Base-by-base conservation (phyloP, 345 rosid genomes). In the Brassica nigra region DNA sequence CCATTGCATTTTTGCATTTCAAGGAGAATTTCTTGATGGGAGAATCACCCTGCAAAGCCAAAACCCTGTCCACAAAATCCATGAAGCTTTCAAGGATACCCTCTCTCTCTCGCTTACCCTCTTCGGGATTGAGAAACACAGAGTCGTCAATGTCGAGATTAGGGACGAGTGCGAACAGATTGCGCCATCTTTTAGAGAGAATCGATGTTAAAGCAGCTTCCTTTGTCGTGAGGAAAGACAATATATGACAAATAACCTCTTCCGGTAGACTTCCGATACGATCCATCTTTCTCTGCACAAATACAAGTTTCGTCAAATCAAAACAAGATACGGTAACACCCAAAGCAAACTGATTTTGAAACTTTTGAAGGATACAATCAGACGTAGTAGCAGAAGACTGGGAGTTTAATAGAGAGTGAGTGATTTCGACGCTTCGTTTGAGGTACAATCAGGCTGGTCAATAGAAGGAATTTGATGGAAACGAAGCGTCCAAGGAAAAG, bases 131-230 rank as follows among this genome's bases (percentile, higher is more conserved):
- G n/a, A 52, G 62, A 52, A 69, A 69, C 3, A 49, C 27, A 8
- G 73, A 68, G 59, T 47, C 72, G 15, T 64, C 68, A 15, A 64
- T 16, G 68, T 64, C 68, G 68, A 64, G 12, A 1, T 54, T 52
- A 2, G 29, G 62, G 5, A 70, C 63, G 58, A 52, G 15, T 15
- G 2, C 0, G 4, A 4, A 70, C 5, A 70, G 3, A 31, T 70
- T 52, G 15, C 39, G 31, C 74, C 64, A 70, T 6, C 14, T 70
- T 2, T 31, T 70, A 1, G 63, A 70, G 9, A 70, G 74, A 16
- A 31, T 4, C 9, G 63, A 54, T 34, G 74, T 70, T 1, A 54
- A 10, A 54, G 49, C 74, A 9, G 49, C 74, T 31, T 70, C 30
- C 49, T 70, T 70, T 54, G 49, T 18, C 5, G 49, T 54, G 0